Evolutionary conservation across 2,329 filamentous ascomycete species (phyloP), one percentile per base, ranked within the genome.

Genomic region (Aspergillus tubingensis): DNA sequence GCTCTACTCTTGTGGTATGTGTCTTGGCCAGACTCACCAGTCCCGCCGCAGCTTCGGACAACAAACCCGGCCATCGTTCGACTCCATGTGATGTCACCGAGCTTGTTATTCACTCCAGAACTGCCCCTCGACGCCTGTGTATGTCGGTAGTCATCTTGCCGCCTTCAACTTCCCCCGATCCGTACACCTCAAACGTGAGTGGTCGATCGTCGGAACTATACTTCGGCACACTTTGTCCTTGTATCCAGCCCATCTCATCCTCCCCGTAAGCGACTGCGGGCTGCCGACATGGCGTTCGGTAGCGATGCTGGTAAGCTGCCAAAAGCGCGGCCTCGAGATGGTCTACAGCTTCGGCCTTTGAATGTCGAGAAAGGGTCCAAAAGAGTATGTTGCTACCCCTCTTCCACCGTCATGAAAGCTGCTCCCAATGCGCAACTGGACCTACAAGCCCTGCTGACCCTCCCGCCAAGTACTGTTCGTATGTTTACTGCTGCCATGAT

Each of bases 281-380:
- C 38, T 21, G 19, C 25, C 41, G 53, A 23, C 43, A 74, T 72
- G 67, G 67, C 67, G 52, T 65, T 65, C 41, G 54, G 59, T 49
- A 63, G 57, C 38, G 30, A 58, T 8, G 57, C 44, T 47, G 51
- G 56, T 30, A 56, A 53, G 58, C 47, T 41, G 21, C 48, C 51
- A 36, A 63, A 61, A 53, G 13, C 43, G 50, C 62, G 62, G 17
- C 54, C 60, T 13, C 56, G 67, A 59, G 63, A 69, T 61, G 69
- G 67, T 66, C 68, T 70, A 57, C 71, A 63, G 57, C 70, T 64
- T 59, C 68, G 62, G 62, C 60, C 70, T 5, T 56, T 77, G 43
- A 72, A 73, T 68, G 63, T 75, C 3, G 75, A 77, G 60, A 70
- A 66, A 48, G 66, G 68, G 19, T 50, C 65, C 8, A 58, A 73